Base-by-base conservation (phyloP, 495 filamentous ascomycete species). In the Penicillium silybi region DNA sequence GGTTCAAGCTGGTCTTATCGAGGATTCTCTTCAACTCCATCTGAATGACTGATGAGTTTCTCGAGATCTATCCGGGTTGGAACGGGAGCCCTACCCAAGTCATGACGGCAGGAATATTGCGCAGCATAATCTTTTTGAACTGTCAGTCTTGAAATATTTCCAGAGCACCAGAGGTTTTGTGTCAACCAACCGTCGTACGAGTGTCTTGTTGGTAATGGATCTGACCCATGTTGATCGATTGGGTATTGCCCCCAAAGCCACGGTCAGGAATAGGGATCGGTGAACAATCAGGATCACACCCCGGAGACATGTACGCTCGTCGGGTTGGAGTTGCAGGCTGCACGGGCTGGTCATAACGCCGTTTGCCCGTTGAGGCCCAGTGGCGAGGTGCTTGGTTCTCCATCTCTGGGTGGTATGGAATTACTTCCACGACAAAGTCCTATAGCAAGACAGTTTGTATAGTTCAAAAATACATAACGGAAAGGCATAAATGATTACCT, bases 91-190 rank as follows among this genome's bases (percentile, higher is more conserved):
- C 51, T 59, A 85, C 85, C 69, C 88, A 85, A 51, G 89, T 83
- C 53, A 97, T 84, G 61, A 89, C 88, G 69, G 95, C 96, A 4
- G 93, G 93, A 46, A 97, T 93, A 62, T 97, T 97, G 8, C 92
- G 85, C 22, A 97, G 74, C 93, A 98, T 98, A 51, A 98, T 85
- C 89, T 95, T 55, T 35, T 39, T 19, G 6, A 48, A 15, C 10
- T 25, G 48, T 64, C 46, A 67, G 45, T 43, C 50, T 68, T 46
- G 34, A 13, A 32, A 11, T 13, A 6, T 22, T 25, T 3, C 46
- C 25, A 17, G 4, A 20, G 18, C 45, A 19, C 11, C 29, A 40
- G 10, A 1, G 16, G 17, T 26, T n/a, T 10, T 10, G 7, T 16
- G 17, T 20, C n/a, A 7, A 72, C 81, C 62, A 72, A 89, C 87